These are phyloP conservation scores for Fusarium circinatum DNA, from an alignment of 2,329 filamentous ascomycete species.

Conservation along the genomic window DNA sequence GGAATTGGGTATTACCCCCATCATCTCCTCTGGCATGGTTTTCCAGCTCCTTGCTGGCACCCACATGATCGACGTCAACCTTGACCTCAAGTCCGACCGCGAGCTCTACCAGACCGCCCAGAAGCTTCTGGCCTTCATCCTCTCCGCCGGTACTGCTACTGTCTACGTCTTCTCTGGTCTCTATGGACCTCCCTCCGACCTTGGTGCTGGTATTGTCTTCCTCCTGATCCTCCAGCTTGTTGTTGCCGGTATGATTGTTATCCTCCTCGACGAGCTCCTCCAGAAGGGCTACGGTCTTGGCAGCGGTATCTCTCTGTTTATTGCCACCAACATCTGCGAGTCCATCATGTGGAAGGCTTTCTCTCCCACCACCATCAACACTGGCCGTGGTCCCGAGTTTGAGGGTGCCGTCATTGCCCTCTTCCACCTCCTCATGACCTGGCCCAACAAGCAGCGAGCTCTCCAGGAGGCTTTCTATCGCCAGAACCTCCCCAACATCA, in stretches of 20 bases:
- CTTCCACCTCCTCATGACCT: conserved; percentile 97
- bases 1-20: conserved; percentile 97
- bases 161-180: conserved; percentile 99
- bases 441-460: conserved; percentile 99
- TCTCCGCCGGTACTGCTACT: conserved; percentile 96
- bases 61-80: conserved; percentile 99
- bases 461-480: conserved; percentile 99
- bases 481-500: conserved; percentile 99
- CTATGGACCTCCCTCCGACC: conserved; percentile 95
- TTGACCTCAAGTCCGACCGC: conserved; percentile 99
- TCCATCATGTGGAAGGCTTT: conserved; percentile 99
- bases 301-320: conserved; percentile 98
- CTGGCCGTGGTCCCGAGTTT: conserved; percentile 97
- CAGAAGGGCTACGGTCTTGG: conserved; percentile 99
- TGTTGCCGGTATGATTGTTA: conserved; percentile 97
- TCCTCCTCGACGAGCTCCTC: conserved; percentile 97
- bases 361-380: conserved; percentile 99
- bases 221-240: conserved; percentile 98
- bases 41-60: conserved; percentile 99
- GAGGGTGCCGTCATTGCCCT: conserved; percentile 98
- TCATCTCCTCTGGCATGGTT: conserved; percentile 99
- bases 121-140: conserved; percentile 97
- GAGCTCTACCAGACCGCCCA: conserved; percentile 99
- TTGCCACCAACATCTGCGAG: conserved; percentile 99
- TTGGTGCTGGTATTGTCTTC: conserved; percentile 97